These are phyloP conservation scores for Iberis pinnata DNA, from an alignment of 345 rosid species.

Conservation along the genomic window DNA sequence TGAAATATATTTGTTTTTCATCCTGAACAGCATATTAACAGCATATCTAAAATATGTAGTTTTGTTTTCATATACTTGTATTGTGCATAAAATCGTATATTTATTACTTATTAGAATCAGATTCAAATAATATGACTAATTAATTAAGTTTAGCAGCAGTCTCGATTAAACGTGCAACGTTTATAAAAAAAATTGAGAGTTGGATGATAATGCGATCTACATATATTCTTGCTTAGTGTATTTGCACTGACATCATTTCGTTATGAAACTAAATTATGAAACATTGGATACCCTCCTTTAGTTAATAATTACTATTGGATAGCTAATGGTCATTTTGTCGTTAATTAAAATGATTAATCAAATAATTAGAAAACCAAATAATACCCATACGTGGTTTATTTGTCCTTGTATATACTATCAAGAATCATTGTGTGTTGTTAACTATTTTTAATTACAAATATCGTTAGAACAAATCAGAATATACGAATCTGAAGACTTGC, in stretches of 20 bases:
- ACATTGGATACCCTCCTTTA: constrained; percentile 32
- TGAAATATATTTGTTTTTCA: neutral
- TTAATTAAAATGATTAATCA: constrained; percentile 12
- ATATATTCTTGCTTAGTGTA: constrained; percentile 26
- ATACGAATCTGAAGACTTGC: constrained; percentile 3
- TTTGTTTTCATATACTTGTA: constrained; percentile 17
- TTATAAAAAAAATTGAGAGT: constrained; percentile 14
- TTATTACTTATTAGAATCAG: neutral
- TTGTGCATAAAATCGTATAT: constrained; percentile 17
- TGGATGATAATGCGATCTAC: constrained; percentile 33
- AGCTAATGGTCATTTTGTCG: constrained; percentile 18
- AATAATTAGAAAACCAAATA: constrained; percentile 15
- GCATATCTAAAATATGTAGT: constrained; percentile 4
- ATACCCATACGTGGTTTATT: constrained; percentile 18
- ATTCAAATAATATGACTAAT: constrained; percentile 16
- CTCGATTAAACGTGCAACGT: constrained; percentile 27
- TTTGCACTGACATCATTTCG: constrained; percentile 24
- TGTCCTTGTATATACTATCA: constrained; percentile 20
- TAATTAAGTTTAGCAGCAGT: neutral
- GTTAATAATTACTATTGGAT: constrained; percentile 8
- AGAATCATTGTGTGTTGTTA: constrained; percentile 18
- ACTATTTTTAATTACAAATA: constrained; percentile 12
- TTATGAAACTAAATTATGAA: constrained; percentile 13
- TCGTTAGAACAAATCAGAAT: constrained; percentile 19
- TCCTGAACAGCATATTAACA: neutral